Conservation (phyloP, 2,329 filamentous ascomycete genomes). For the Botryotinia calthae region DNA sequence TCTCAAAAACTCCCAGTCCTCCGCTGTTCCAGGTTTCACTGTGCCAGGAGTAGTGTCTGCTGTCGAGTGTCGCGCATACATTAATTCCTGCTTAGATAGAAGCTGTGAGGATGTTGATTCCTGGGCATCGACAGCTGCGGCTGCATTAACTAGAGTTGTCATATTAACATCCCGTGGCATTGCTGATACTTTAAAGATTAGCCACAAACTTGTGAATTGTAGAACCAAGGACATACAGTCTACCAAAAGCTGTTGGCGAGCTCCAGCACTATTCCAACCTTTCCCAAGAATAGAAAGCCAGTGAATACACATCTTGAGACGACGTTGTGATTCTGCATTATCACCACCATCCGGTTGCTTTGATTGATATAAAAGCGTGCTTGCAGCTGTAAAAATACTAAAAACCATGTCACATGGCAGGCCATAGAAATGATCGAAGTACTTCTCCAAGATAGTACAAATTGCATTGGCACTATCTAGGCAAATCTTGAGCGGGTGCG, state of each 20-base stretch:
- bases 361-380: conserved; percentile 32
- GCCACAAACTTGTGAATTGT: conserved; percentile 26
- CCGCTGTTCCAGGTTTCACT: conserved; percentile 6
- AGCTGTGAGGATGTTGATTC: neutral
- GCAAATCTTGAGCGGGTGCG: conserved; percentile 31
- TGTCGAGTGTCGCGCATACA: neutral
- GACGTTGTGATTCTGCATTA: conserved; percentile 25
- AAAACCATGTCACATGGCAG: conserved; percentile 38
- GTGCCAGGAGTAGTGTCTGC: neutral
- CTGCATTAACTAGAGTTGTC: conserved; percentile 1
- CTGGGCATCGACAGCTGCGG: conserved; percentile 2
- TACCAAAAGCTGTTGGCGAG: conserved; percentile 33
- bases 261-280: conserved; percentile 37
- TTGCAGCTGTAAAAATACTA: conserved; percentile 36
- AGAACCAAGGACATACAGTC: conserved; percentile 33
- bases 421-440: conserved; percentile 32
- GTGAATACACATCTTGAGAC: conserved; percentile 34
- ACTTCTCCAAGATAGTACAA: conserved; percentile 35
- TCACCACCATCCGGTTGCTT: conserved; percentile 24
- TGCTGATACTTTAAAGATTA: conserved; percentile 15
- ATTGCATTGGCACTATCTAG: conserved; percentile 35
- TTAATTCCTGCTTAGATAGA: conserved; percentile 12
- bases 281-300: conserved; percentile 37
- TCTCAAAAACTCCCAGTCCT: conserved; percentile 35
- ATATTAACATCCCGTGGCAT: conserved; percentile 17